Evolutionary conservation across 169 alveolate genomes (phyloP).

Genomic region (Eimeria praecox): DNA sequence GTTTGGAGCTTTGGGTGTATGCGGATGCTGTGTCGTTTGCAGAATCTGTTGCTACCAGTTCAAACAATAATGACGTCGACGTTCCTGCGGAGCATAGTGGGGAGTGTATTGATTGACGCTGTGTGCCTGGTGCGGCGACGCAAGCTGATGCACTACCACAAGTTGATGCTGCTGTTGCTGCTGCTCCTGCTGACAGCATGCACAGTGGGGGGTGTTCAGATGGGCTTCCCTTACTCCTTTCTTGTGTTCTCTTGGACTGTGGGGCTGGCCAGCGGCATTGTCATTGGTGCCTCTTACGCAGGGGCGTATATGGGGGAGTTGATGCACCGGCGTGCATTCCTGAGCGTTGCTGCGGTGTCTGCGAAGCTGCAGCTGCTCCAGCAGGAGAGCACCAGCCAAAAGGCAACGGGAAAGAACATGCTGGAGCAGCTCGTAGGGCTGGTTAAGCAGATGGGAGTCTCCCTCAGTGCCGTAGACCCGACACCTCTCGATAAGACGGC

Average conservation of each 20-base stretch:
- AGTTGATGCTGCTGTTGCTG: slow-evolving; percentile 25
- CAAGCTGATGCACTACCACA: slow-evolving; percentile 64
- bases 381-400: neutral
- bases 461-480: slow-evolving; percentile 31
- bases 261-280: slow-evolving; percentile 62
- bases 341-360: slow-evolving; percentile 45
- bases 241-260: slow-evolving; percentile 67
- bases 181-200: slow-evolving; percentile 50
- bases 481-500: neutral
- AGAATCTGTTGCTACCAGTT: slow-evolving; percentile 7
- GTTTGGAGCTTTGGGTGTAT: too few species aligned
- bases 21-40: neutral
- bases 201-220: slow-evolving; percentile 53
- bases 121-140: slow-evolving; percentile 55
- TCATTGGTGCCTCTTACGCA: slow-evolving; percentile 38
- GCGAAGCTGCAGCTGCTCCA: slow-evolving; percentile 9
- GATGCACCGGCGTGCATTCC: slow-evolving; percentile 61
- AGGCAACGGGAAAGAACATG: slow-evolving; percentile 65
- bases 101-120: slow-evolving; percentile 55
- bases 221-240: slow-evolving; percentile 26
- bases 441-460: slow-evolving; percentile 58
- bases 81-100: slow-evolving; percentile 56
- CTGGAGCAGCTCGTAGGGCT: slow-evolving; percentile 78
- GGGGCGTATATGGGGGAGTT: slow-evolving; percentile 57
- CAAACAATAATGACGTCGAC: slow-evolving; percentile 55